phyloP scores from a whole-genome alignment of 2,329 filamentous ascomycete genomes.

The Colletotrichum liriopes region DNA sequence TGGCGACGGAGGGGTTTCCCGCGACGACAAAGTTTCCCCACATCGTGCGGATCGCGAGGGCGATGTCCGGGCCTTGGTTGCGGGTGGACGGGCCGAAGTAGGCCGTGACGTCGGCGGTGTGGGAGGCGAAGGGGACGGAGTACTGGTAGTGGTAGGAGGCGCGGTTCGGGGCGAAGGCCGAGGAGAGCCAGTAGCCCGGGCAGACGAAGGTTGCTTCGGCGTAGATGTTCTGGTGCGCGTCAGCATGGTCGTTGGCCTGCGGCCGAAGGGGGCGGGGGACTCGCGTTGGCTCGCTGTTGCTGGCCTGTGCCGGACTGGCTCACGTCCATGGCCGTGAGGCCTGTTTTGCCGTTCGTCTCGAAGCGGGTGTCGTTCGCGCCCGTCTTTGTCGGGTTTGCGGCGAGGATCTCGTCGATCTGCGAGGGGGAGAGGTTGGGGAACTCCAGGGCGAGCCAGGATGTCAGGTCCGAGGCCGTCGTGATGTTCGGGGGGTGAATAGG shows the following conservation, averaged over 20 bases:
- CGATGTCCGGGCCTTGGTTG: no score
- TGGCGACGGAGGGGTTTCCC: no score
- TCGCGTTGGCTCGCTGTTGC: slow-evolving; percentile 58
- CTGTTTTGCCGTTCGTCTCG: slow-evolving; percentile 34
- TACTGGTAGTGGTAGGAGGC: slow-evolving; percentile 65
- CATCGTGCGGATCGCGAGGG: no score
- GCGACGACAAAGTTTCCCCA: no score
- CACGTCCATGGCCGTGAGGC: slow-evolving; percentile 52
- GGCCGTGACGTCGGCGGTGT: slow-evolving; percentile 55
- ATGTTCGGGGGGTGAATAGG: slow-evolving; percentile 62
- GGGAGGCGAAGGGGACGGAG: slow-evolving; percentile 58
- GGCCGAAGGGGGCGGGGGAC: neutral
- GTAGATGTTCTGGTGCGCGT: slow-evolving; percentile 64
- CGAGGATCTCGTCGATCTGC: slow-evolving; percentile 56
- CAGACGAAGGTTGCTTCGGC: slow-evolving; percentile 71
- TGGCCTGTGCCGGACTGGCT: slow-evolving; percentile 66
- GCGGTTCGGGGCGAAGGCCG: slow-evolving; percentile 55
- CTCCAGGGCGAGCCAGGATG: slow-evolving; percentile 53
- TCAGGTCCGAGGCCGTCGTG: slow-evolving; percentile 56
- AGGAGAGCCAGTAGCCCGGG: slow-evolving; percentile 69
- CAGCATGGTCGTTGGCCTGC: rapidly evolving
- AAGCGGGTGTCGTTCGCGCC: slow-evolving; percentile 41
- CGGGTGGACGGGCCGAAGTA: no score
- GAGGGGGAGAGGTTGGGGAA: slow-evolving; percentile 45
- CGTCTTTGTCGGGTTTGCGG: slow-evolving; percentile 49